phyloP scores from a whole-genome alignment of 2,329 filamentous ascomycete genomes.

The Capronia americana region DNA sequence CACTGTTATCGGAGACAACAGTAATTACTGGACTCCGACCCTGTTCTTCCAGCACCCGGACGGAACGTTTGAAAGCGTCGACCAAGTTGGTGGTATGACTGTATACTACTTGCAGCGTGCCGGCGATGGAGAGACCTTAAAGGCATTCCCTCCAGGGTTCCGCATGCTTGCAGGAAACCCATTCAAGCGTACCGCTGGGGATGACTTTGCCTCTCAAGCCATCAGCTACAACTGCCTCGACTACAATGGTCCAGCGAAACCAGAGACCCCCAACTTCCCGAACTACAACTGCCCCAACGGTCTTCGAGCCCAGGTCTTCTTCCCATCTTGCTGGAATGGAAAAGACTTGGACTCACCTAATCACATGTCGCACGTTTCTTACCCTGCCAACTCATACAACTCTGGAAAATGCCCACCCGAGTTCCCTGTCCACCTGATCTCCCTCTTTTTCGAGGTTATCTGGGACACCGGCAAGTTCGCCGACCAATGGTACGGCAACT shows the following conservation, averaged over 20 bases:
- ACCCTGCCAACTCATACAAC: slow-evolving; percentile 46
- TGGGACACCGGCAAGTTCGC: slow-evolving; percentile 61
- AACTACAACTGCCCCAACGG: slow-evolving; percentile 70
- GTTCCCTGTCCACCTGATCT: slow-evolving; percentile 63
- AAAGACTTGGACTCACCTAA: slow-evolving; percentile 44
- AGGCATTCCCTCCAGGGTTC: slow-evolving; percentile 73
- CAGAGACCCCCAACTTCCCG: slow-evolving; percentile 68
- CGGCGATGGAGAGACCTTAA: slow-evolving; percentile 68
- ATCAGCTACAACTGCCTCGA: slow-evolving; percentile 62
- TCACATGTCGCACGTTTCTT: slow-evolving; percentile 48
- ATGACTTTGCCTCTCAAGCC: slow-evolving; percentile 60
- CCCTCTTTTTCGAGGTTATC: slow-evolving; percentile 66
- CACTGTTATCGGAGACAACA: slow-evolving; percentile 70
- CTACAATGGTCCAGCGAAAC: slow-evolving; percentile 49
- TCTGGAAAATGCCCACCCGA: slow-evolving; percentile 45
- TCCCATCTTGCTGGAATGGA: slow-evolving; percentile 50
- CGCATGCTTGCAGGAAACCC: slow-evolving; percentile 74
- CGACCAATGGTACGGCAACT: slow-evolving; percentile 52
- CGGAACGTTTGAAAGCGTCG: slow-evolving; percentile 69
- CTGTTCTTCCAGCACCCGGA: slow-evolving; percentile 72
- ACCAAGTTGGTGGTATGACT: slow-evolving; percentile 61
- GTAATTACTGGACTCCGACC: slow-evolving; percentile 78
- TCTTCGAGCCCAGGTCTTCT: slow-evolving; percentile 47
- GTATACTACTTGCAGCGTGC: slow-evolving; percentile 63
- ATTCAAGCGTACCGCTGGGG: slow-evolving; percentile 63